Conservation (phyloP, 2,329 filamentous ascomycete species). For the Colletotrichum lentis region DNA sequence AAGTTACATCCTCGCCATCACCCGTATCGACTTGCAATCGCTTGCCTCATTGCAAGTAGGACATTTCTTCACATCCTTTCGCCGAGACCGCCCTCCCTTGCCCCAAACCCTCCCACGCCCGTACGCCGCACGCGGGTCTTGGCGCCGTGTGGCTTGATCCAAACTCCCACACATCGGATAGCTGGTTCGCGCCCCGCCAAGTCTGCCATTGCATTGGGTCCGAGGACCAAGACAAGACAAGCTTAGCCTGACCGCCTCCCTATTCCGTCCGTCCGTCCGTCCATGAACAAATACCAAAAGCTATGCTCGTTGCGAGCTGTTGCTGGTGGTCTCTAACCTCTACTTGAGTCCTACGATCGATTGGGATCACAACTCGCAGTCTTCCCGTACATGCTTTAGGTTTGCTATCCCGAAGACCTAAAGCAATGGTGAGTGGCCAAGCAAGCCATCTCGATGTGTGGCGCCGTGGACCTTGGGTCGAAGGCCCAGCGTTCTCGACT, state of each 20-base stretch:
- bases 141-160: slow-evolving; percentile 26
- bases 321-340: background rate
- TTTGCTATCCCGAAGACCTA: background rate
- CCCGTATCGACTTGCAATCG: background rate
- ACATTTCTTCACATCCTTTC: background rate
- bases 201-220: slow-evolving; percentile 13
- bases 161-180: slow-evolving; percentile 6
- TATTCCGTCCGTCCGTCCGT: slow-evolving; percentile 3
- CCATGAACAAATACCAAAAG: background rate
- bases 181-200: slow-evolving; percentile 8
- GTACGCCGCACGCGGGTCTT: slow-evolving; percentile 13
- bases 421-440: slow-evolving; percentile 13
- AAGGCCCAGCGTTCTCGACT: slow-evolving; percentile 21
- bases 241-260: slow-evolving; percentile 9
- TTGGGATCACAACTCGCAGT: background rate
- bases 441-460: slow-evolving; percentile 25
- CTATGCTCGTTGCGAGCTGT: slow-evolving; percentile 12
- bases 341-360: background rate
- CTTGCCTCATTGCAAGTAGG: background rate
- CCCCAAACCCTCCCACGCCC: slow-evolving; percentile 24
- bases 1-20: no score
- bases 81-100: background rate
- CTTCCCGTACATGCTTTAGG: background rate
- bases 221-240: background rate
- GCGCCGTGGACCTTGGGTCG: slow-evolving; percentile 11